phyloP scores from a whole-genome alignment of 2,329 filamentous ascomycete genomes.

The Botrytis fragariae region DNA sequence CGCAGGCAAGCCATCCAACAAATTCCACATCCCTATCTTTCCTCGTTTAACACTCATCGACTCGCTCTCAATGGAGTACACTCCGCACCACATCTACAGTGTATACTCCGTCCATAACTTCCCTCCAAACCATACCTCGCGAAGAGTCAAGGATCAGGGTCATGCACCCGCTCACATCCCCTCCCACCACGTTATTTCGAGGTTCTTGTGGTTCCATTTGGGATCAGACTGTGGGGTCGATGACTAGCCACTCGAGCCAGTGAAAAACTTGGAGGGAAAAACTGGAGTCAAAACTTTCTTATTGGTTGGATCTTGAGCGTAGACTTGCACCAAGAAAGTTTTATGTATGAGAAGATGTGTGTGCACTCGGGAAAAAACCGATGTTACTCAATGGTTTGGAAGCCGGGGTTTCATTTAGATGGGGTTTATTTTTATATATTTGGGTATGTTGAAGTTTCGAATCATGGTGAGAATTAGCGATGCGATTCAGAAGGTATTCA shows the following conservation, averaged over 20 bases:
- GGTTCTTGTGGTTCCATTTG: slow-evolving; percentile 10
- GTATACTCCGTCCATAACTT: background rate
- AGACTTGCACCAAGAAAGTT: background rate
- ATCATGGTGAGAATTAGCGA: background rate
- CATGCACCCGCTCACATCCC: slow-evolving; percentile 13
- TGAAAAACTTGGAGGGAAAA: background rate
- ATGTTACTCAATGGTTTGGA: background rate
- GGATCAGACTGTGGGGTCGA: slow-evolving; percentile 15
- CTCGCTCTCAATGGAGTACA: background rate
- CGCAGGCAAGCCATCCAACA: background rate
- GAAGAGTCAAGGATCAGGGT: slow-evolving; percentile 16
- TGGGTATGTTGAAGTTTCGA: background rate
- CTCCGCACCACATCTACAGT: background rate
- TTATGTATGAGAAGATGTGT: background rate
- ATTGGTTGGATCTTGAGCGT: background rate
- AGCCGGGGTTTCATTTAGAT: background rate
- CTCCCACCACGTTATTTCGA: slow-evolving; percentile 20
- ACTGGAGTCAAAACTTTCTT: background rate
- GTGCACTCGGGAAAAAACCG: background rate
- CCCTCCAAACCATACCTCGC: background rate
- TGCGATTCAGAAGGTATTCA: background rate
- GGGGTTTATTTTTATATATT: background rate
- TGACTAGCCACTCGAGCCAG: background rate
- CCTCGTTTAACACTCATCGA: background rate
- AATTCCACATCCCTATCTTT: background rate